Base-by-base conservation (phyloP, 257 asterid genomes). In the Oldenlandia corymbosa region DNA sequence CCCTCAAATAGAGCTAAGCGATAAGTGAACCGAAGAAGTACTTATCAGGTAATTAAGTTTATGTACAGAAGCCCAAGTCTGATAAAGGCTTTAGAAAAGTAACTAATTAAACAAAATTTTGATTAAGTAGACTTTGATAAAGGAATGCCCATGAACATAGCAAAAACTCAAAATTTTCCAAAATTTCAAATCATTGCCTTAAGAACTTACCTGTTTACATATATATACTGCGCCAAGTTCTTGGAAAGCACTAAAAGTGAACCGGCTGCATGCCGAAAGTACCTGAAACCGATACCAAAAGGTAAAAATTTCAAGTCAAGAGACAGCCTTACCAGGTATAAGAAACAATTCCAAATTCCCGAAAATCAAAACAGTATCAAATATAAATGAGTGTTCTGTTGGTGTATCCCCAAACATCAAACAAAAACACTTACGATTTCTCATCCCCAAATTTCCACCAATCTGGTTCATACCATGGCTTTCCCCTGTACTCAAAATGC, bases 371-470 rank as follows among this genome's bases (percentile, higher is more conserved):
- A 34, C 46, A 46, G 30, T 18, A 5, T 12, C 17, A 34, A 62
- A 62, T 0, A 17, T 7, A 43, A 43, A 3, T 24, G 65, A 5
- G 16, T 24, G 21, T 30, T 16, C n/a, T n/a, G n/a, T n/a, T n/a
- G n/a, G n/a, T n/a, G n/a, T n/a, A n/a, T n/a, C n/a, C n/a, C n/a
- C n/a, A n/a, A n/a, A n/a, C n/a, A n/a, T 9, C 16, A 4, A 7
- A 48, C 45, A 36, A 54, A 4, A 28, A 41, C 24, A 79, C 91
- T 88, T 84, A 91, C 98, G 91, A 68, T 82, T 91, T 91, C 80
- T 76, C 91, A 73, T 88, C 96, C 65, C 98, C 96, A 68, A 91
- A 91, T 80, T 91, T 91, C 96, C 98, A 91, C 96, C 96, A 91
- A 64, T 88, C 96, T 24, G 98, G 96, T 70, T 91, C 98, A 47